Evolutionary conservation across 352 stramenopile genomes (phyloP), one percentile per base, ranked within the genome.

Genomic region (Globisporangium carolinianum): DNA sequence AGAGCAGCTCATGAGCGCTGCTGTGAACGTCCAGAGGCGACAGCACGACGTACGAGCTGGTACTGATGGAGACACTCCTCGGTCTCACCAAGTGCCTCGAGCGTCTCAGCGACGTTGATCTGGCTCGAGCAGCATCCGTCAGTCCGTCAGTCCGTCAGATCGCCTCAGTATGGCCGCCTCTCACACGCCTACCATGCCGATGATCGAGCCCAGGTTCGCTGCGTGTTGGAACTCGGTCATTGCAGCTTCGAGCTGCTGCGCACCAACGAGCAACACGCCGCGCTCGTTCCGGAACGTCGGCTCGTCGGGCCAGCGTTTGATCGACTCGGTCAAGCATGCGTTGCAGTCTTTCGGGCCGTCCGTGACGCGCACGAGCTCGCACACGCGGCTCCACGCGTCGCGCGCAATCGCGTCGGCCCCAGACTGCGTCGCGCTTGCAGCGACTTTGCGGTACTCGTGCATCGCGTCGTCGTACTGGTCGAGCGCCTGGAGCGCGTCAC

Each of bases 401-500:
- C 73, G 68, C 9, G 71, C 60, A 43, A 81, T 60, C 51, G 24
- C 45, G 51, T 42, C 53, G 3, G 71, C 68, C n/a, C 65, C 49
- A 9, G 11, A 8, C 11, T 54, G 47, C 12, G 47, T 47, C 7
- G 54, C 42, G 6, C 51, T 69, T 15, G 53, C 58, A 3, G 75
- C 72, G 37, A 86, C 71, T 52, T 73, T 76, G 18, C 63, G 71
- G 50, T 83, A 89, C 45, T 76, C 70, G 15, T 71, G 63, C 48
- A 91, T 54, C 0, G 80, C 76, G 18, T 80, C 75, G 15, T 86
- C 68, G 69, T 75, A 89, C 38, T 87, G 69, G 9, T 69, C 72
- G 15, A 72, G 51, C 6, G 61, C 55, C 53, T 83, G 72, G 50
- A 75, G 69, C 12, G 72, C 62, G 41, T 76, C 55, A 0, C 76